Evolutionary conservation across 78 protist genomes (phyloP).

Genomic region (Dictyostelium citrinum): DNA sequence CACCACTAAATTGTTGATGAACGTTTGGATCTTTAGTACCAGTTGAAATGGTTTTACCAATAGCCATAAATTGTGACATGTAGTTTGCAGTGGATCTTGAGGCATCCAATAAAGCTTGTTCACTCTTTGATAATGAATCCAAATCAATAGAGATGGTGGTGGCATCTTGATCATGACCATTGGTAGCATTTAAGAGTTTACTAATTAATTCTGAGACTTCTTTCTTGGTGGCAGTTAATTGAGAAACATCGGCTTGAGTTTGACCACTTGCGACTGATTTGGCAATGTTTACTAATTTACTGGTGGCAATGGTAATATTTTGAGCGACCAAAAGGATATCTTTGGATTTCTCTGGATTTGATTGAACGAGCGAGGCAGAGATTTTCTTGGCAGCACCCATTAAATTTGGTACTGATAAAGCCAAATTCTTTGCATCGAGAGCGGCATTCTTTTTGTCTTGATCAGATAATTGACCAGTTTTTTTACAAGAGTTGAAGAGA

Average conservation of each 20-base stretch:
- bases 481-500: slow-evolving; percentile 22
- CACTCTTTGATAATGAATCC: slow-evolving; percentile 22
- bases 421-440: slow-evolving; percentile 51
- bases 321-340: slow-evolving; percentile 52
- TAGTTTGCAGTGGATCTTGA: slow-evolving; percentile 59
- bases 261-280: slow-evolving; percentile 63
- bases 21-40: slow-evolving; percentile 68
- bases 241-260: not conserved
- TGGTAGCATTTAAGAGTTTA: not conserved
- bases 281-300: slow-evolving; percentile 38
- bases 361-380: slow-evolving; percentile 17
- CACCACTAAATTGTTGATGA: slow-evolving; percentile 49
- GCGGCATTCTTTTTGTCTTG: slow-evolving; percentile 60
- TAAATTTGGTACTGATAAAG: slow-evolving; percentile 57
- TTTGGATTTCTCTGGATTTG: slow-evolving; percentile 45
- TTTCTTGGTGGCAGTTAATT: not conserved
- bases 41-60: slow-evolving; percentile 18
- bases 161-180: slow-evolving; percentile 3
- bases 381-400: slow-evolving; percentile 63
- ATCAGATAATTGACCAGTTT: slow-evolving; percentile 1
- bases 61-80: slow-evolving; percentile 68
- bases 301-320: slow-evolving; percentile 53
- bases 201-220: slow-evolving; percentile 3
- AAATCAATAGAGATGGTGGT: slow-evolving; percentile 17
- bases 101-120: slow-evolving; percentile 60